Conservation (phyloP, 805 yeast species). For the Wickerhamomyces canadensis region DNA sequence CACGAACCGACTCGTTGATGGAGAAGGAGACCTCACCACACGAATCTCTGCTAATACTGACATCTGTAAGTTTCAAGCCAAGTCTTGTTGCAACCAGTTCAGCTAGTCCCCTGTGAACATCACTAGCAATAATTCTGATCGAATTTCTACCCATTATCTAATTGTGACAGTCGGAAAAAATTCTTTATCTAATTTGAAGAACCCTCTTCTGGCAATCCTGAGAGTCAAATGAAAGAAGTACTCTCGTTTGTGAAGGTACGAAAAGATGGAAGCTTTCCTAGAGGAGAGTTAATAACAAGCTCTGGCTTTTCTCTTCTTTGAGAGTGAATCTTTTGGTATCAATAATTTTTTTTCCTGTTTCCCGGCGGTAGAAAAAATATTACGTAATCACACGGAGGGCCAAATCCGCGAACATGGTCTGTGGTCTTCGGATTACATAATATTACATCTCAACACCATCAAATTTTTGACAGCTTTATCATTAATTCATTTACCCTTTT, state of each 20-base stretch:
- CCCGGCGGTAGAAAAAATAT: background rate
- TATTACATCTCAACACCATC: too few species aligned
- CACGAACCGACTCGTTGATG: slow-evolving; percentile 78
- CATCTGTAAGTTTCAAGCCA: slow-evolving; percentile 56
- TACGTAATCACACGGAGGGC: background rate
- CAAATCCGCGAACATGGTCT: too few species aligned
- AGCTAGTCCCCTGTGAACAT: slow-evolving; percentile 63
- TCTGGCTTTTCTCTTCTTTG: too few species aligned
- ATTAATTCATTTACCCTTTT: background rate
- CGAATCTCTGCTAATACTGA: slow-evolving; percentile 58
- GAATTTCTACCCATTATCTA: slow-evolving; percentile 61
- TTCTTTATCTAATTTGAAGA: background rate
- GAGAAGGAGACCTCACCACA: slow-evolving; percentile 72
- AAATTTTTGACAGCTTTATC: too few species aligned
- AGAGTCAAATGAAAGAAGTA: too few species aligned
- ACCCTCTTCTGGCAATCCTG: too few species aligned
- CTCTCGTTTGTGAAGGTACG: too few species aligned
- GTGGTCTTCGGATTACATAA: too few species aligned
- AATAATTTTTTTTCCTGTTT: background rate
- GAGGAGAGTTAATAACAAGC: too few species aligned
- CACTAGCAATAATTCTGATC: slow-evolving; percentile 62
- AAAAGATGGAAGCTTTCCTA: too few species aligned
- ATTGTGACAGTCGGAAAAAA: background rate
- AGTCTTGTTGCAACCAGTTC: slow-evolving; percentile 60
- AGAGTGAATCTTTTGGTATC: too few species aligned